phyloP scores from a whole-genome alignment of 495 filamentous ascomycete genomes.

The Ascobolus immersus region DNA sequence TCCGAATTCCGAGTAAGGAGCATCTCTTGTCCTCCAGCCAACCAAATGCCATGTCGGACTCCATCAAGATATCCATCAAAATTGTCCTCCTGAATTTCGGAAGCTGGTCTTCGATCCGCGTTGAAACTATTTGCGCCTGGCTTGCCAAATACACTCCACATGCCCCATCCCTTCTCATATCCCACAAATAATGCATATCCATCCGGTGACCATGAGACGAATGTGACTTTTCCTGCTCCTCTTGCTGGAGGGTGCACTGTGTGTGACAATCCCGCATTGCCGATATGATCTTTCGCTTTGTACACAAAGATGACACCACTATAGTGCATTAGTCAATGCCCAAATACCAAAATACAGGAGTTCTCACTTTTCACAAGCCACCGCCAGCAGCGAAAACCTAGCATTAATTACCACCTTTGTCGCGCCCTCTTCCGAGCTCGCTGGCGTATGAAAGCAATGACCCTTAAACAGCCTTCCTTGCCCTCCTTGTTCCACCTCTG shows the following conservation, averaged over 20 bases:
- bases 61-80: constrained; percentile 59
- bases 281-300: constrained; percentile 71
- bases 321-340: background rate
- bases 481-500: constrained; percentile 8
- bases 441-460: constrained; percentile 66
- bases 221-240: constrained; percentile 39
- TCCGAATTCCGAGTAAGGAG: constrained; percentile 35
- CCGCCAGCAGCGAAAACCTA: constrained; percentile 71
- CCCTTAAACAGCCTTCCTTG: constrained; percentile 44
- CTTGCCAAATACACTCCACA: constrained; percentile 94
- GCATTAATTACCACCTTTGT: constrained; percentile 67
- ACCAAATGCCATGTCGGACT: constrained; percentile 51
- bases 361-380: constrained; percentile 41
- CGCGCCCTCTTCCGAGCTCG: constrained; percentile 31
- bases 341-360: background rate
- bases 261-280: constrained; percentile 81
- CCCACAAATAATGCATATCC: constrained; percentile 91
- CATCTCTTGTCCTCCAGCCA: constrained; percentile 66
- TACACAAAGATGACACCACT: constrained; percentile 59
- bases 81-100: constrained; percentile 33
- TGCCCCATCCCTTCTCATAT: constrained; percentile 79
- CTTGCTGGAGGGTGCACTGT: constrained; percentile 41
- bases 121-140: constrained; percentile 56
- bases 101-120: constrained; percentile 24
- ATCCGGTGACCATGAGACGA: constrained; percentile 73